Evolutionary conservation across 169 alveolate genomes (phyloP).

Genomic region (Cryptosporidium sp.): DNA sequence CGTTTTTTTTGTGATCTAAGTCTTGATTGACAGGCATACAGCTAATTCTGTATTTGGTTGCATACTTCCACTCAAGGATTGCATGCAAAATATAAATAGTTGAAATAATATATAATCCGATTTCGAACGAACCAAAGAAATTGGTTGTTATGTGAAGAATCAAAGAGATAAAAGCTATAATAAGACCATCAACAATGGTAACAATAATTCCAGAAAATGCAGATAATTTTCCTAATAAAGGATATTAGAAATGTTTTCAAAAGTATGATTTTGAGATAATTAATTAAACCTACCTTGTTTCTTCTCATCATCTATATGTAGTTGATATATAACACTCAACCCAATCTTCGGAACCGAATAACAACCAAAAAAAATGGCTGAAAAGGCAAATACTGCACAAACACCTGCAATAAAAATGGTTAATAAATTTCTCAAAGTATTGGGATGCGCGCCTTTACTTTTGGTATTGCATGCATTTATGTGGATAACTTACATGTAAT

Average conservation of each 20-base stretch:
- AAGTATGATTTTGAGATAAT: background rate
- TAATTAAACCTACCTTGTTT: conserved; percentile 29
- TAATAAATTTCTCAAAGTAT: background rate
- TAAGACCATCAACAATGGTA: conserved; percentile 37
- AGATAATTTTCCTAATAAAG: conserved; percentile 21
- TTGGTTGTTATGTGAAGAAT: conserved; percentile 3
- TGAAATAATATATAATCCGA: conserved; percentile 18
- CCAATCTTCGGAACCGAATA: conserved; percentile 64
- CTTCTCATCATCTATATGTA: conserved; percentile 23
- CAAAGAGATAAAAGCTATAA: conserved; percentile 6
- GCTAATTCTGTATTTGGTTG: conserved; percentile 4
- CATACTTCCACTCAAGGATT: conserved; percentile 40
- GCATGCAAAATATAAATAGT: conserved; percentile 34
- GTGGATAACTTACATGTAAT: conserved; percentile 37
- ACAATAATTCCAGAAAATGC: conserved; percentile 56
- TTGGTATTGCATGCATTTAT: background rate
- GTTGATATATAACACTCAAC: conserved; percentile 6
- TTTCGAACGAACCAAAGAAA: background rate
- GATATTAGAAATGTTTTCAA: background rate
- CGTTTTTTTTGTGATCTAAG: background rate
- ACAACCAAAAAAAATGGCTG: conserved; percentile 37
- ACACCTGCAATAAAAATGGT: background rate
- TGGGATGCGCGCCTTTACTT: background rate
- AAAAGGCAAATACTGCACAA: conserved; percentile 3
- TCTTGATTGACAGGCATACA: background rate